These are phyloP conservation scores for Cercospora sp. DNA, from an alignment of 2,329 filamentous ascomycete species.

Conservation along the genomic window DNA sequence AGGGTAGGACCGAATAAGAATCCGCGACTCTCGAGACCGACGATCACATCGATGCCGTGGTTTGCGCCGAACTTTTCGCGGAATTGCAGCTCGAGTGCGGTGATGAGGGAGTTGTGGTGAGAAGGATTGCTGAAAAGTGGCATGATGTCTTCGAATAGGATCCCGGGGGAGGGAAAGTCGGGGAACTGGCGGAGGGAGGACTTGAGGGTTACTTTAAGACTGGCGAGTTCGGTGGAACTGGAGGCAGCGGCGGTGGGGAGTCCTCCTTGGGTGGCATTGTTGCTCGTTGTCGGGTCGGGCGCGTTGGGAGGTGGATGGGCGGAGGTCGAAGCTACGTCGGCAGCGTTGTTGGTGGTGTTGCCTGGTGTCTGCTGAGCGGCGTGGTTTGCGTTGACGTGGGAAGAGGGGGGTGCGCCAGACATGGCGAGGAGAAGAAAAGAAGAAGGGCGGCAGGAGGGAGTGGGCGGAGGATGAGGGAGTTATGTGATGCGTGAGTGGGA, in stretches of 20 bases:
- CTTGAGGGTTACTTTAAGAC: conserved; percentile 68
- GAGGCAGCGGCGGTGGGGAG: conserved; percentile 51
- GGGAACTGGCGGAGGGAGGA: conserved; percentile 77
- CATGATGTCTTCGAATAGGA: conserved; percentile 97
- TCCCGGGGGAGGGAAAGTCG: conserved; percentile 89
- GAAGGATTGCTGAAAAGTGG: conserved; percentile 81
- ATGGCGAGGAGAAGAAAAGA: conserved; percentile 18
- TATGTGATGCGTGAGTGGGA: not conserved
- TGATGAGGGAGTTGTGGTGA: conserved; percentile 74
- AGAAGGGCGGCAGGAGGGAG: conserved; percentile 8
- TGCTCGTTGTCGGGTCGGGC: conserved; percentile 31
- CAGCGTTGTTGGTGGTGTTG: conserved; percentile 20
- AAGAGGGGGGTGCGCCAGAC: conserved; percentile 16
- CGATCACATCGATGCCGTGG: conserved; percentile 69
- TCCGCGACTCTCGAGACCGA: conserved; percentile 89
- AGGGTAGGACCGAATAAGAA: conserved; percentile 93
- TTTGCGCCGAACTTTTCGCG: conserved; percentile 58
- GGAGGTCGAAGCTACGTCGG: conserved; percentile 29
- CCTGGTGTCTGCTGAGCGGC: conserved; percentile 12
- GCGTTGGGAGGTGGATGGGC: conserved; percentile 30
- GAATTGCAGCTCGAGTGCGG: conserved; percentile 82
- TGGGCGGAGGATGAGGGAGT: conserved; percentile 2
- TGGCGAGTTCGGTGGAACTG: conserved; percentile 44
- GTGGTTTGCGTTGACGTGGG: conserved; percentile 16
- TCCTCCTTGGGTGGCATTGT: conserved; percentile 51